Base-by-base conservation (phyloP, 2,329 filamentous ascomycete genomes). In the Moelleriella libera region DNA sequence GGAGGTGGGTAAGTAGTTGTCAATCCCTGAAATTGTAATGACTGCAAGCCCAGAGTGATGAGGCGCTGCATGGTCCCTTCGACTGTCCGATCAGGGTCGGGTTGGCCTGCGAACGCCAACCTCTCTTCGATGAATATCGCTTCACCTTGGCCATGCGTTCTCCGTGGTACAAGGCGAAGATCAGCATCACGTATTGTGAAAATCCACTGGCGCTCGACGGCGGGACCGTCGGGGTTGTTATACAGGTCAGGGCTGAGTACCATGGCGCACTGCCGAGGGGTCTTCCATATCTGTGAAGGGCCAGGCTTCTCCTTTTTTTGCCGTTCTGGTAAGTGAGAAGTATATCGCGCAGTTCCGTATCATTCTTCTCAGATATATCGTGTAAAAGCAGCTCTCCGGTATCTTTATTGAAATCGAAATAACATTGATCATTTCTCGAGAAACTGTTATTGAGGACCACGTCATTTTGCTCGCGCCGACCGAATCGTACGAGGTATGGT, bases 351-450 rank as follows among this genome's bases (percentile, higher is more conserved):
- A 47, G n/a, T 29, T 44, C n/a, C 29, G 46, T 47, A 43, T 47
- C 42, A 14, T 39, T 21, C 28, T 34, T 31, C 21, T 47, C 31
- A 28, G 46, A 47, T 39, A 47, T 28, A 14, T 47, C 46, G 41
- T 47, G 41, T 10, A 47, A 41, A 14, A 47, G 30, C 28, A 47
- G 46, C 41, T 47, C 46, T 11, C 41, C 41, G 8, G 46, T 44
- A 11, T 30, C 42, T 42, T 42, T 30, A 32, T 47, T 42, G 41
- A 47, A 44, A 39, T 47, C 46, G 31, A 47, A 47, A 41, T 47
- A 47, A 39, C 46, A 47, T 32, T 47, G 46, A 32, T 47, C 46
- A 44, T 7, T 44, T 34, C 41, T 47, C 12, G 46, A 47, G 30
- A 47, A 47, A 30, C 28, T n/a, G 11, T 30, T 41, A 30, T 39